A percentile compares a stretch with the other conserved stretches of the same genome.
Conservation (phyloP, 2,329 filamentous ascomycete species). For the Cytospora paraplurivora region DNA sequence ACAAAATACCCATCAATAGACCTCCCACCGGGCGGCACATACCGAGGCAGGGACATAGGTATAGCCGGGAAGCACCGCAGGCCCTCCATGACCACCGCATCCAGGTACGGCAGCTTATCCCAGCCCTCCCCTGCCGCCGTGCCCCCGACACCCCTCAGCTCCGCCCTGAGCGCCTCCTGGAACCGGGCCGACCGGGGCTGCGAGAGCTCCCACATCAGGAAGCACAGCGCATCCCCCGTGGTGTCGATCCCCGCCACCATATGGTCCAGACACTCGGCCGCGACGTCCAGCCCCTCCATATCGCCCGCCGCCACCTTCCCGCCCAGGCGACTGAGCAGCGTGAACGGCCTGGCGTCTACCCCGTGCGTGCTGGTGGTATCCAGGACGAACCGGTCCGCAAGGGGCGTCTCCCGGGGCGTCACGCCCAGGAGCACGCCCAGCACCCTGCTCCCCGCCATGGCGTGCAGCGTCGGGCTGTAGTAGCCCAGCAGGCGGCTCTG, state of each 20-base stretch:
- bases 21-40: slow-evolving; percentile 57
- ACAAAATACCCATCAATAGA: slow-evolving; percentile 57
- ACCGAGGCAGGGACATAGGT: slow-evolving; percentile 66
- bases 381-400: slow-evolving; percentile 62
- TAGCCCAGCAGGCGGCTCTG: slow-evolving; percentile 63
- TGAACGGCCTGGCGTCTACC: slow-evolving; percentile 53
- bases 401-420: slow-evolving; percentile 58
- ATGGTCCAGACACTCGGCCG: slow-evolving; percentile 71
- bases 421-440: slow-evolving; percentile 48
- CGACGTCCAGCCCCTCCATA: slow-evolving; percentile 57
- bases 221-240: slow-evolving; percentile 69
- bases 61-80: slow-evolving; percentile 65
- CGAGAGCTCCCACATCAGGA: slow-evolving; percentile 72
- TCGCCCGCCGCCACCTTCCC: slow-evolving; percentile 45
- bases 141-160: slow-evolving; percentile 43
- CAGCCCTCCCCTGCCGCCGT: slow-evolving; percentile 34
- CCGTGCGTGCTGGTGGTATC: slow-evolving; percentile 50
- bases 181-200: slow-evolving; percentile 54
- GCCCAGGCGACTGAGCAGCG: slow-evolving; percentile 60
- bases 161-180: slow-evolving; percentile 55
- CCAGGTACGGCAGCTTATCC: slow-evolving; percentile 60
- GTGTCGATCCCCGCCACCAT: slow-evolving; percentile 74
- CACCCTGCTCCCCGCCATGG: slow-evolving; percentile 45
- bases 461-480: slow-evolving; percentile 57
- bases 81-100: slow-evolving; percentile 65